Evolutionary conservation across 108 stramenopile species (phyloP).

Genomic region (Aurantiochytrium sp.): DNA sequence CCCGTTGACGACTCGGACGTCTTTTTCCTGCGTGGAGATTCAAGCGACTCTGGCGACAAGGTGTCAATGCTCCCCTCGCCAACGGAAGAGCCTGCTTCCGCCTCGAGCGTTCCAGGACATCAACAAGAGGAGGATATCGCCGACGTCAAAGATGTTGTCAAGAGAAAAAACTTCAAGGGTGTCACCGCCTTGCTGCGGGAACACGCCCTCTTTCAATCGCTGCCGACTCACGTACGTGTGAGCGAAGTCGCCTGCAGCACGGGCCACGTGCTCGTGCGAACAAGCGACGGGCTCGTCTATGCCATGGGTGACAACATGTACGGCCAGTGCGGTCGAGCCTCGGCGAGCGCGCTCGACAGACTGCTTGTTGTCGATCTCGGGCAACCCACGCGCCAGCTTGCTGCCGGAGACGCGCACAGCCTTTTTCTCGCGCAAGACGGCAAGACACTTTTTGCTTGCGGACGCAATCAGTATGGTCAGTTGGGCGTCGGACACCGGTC

Average conservation of each 20-base stretch:
- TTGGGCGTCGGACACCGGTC: neutral
- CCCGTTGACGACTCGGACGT: neutral
- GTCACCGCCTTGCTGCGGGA: neutral
- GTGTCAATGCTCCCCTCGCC: no score
- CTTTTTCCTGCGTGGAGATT: neutral
- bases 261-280: neutral
- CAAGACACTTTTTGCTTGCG: neutral
- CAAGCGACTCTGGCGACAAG: no score
- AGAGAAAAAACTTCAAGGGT: neutral
- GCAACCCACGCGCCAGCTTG: neutral
- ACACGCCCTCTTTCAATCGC: neutral
- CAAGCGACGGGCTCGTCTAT: neutral
- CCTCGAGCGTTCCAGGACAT: no score
- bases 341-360: neutral
- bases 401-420: neutral
- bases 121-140: no score
- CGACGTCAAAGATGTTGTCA: no score
- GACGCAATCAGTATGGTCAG: neutral
- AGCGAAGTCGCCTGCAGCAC: neutral
- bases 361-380: neutral
- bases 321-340: neutral
- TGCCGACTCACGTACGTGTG: neutral
- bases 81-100: no score
- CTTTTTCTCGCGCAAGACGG: neutral
- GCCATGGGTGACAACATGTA: slow-evolving; percentile 8